Conservation (phyloP, 1,284 basidiomycete species). For the Malassezia dermatis region DNA sequence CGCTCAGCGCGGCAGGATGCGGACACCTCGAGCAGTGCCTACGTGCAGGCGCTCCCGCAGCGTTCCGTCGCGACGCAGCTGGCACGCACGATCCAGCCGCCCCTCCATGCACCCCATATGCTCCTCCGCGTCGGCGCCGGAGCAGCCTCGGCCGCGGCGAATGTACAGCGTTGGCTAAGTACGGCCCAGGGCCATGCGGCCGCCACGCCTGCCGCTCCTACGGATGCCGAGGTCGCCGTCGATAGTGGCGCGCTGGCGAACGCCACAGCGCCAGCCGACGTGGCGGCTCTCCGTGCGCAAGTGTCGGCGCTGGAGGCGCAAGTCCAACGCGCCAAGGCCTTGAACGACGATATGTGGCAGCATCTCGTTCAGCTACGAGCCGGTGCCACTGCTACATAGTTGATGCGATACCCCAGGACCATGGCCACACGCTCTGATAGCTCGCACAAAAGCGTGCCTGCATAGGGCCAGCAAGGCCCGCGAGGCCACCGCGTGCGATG, state of each 20-base stretch:
- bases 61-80: conserved; percentile 6
- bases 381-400: neutral
- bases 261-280: conserved; percentile 1
- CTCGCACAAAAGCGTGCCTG: neutral
- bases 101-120: neutral
- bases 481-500: neutral
- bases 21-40: conserved; percentile 2
- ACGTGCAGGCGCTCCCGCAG: conserved; percentile 5
- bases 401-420: conserved; percentile 5
- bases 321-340: conserved; percentile 28
- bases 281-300: conserved; percentile 6
- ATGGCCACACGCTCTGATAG: conserved; percentile 9
- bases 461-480: neutral
- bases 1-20: conserved; percentile 2
- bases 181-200: neutral
- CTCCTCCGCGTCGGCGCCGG: conserved; percentile 4
- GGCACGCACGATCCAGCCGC: neutral
- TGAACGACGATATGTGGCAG: conserved; percentile 39
- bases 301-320: conserved; percentile 23
- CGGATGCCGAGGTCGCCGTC: neutral
- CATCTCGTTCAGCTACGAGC: conserved; percentile 16
- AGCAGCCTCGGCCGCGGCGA: neutral
- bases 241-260: neutral
- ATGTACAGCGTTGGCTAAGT: conserved; percentile 1
- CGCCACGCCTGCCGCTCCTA: neutral